Conservation (phyloP, 225 moss, liverwort and hornwort species). For the Pseudisothecium myosuroides region DNA sequence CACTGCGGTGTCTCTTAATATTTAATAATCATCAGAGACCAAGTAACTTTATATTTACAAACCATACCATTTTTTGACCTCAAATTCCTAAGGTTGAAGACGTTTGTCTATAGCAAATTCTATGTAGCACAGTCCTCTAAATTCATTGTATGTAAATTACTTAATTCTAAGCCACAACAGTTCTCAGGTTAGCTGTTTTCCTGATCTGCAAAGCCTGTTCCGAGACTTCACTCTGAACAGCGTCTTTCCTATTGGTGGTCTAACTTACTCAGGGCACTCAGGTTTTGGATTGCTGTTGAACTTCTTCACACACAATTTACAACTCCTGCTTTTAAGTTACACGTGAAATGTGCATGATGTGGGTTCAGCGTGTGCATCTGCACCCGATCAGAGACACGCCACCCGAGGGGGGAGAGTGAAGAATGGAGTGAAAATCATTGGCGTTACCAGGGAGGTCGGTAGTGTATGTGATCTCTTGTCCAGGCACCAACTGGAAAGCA, state of each 20-base stretch:
- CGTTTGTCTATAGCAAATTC: neutral
- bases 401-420: neutral
- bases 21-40: neutral
- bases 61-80: neutral
- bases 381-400: neutral
- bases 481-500: constrained; percentile 17
- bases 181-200: neutral
- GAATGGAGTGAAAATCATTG: neutral
- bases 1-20: too few relatives aligned
- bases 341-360: neutral
- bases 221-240: neutral
- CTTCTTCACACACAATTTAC: neutral
- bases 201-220: neutral
- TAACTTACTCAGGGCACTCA: neutral
- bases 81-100: neutral
- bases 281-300: neutral
- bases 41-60: neutral
- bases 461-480: neutral
- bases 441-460: neutral
- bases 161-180: neutral
- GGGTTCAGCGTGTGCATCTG: neutral
- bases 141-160: neutral
- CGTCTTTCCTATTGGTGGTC: neutral
- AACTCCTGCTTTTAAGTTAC: neutral
- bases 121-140: neutral